These are phyloP conservation scores for Saccharomyces eubayanus DNA, from an alignment of 805 yeast genomes.

Conservation along the genomic window DNA sequence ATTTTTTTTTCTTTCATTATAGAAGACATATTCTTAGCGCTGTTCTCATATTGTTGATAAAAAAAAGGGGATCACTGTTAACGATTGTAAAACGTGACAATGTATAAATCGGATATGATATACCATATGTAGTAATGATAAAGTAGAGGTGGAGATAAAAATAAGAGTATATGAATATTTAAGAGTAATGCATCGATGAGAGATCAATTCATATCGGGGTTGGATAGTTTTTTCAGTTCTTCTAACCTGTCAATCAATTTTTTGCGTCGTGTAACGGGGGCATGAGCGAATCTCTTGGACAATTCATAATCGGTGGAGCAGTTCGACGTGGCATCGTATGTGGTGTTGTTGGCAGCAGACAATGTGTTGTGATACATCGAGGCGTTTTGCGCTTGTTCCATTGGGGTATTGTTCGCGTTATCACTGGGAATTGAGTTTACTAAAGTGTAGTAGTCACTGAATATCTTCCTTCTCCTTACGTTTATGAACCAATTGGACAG, in stretches of 20 bases:
- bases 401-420: not conserved
- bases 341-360: not conserved
- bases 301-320: conserved; percentile 15
- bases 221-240: conserved; percentile 24
- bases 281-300: conserved; percentile 20
- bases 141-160: not conserved
- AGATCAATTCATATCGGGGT: conserved; percentile 1
- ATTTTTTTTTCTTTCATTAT: not conserved
- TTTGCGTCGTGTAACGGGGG: conserved; percentile 26
- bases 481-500: conserved; percentile 83
- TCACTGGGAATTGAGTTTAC: not conserved
- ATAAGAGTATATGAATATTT: not conserved
- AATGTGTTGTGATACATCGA: not conserved
- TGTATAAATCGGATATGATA: not conserved
- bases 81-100: not conserved
- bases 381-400: not conserved
- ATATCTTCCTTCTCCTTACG: conserved; percentile 68
- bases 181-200: not conserved
- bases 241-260: conserved; percentile 29
- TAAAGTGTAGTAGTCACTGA: conserved; percentile 25
- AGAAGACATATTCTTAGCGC: not conserved
- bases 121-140: not conserved
- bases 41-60: not conserved
- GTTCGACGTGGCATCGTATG: conserved; percentile 6
- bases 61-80: not conserved